Evolutionary conservation across 2,329 filamentous ascomycete genomes (phyloP), one percentile per base, ranked within the genome.

Genomic region (Eutypa lata): DNA sequence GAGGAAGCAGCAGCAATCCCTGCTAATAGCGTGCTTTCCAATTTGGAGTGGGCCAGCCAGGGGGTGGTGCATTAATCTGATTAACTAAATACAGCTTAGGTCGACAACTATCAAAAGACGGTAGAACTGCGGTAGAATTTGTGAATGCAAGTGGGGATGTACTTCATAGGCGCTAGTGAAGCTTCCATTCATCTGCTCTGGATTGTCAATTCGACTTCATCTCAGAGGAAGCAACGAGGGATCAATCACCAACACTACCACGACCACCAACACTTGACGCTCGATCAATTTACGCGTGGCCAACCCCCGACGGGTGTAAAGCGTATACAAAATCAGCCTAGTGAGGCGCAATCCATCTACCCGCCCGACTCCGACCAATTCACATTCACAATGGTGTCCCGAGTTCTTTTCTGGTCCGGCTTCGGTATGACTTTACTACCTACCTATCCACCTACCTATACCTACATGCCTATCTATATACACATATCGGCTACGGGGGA

Each of bases 381-480:
- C 35, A 38, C 6, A 33, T 50, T 56, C 71, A 77, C 63, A 63
- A 85, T 84, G 81, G 80, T 84, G 58, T 73, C 76, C 74, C 80
- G 83, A 69, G 79, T 91, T 71, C 77, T 91, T 71, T 91, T 93
- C 81, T 93, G 89, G 89, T 81, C 83, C 75, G 89, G 89, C 80
- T 96, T 97, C 84, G 93, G 93, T 97, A 85, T 68, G 82, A 58
- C 54, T 78, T 55, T 59, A 46, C 62, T 58, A 50, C 44, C 51
- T 52, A 53, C 56, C 57, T 51, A 57, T 52, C 51, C 43, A n/a
- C 21, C 26, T n/a, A 2, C 11, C 40, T 19, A 13, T 24, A 43
- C 19, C 40, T 24, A 24, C 6, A 40, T 40, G 44, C 19, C 47
- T 49, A 24, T 18, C 31, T n/a, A n/a, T n/a, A 35, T 14, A 35